Evolutionary conservation across 2,329 filamentous ascomycete genomes (phyloP), one percentile per base, ranked within the genome.

Genomic region (Monosporascus ibericus): DNA sequence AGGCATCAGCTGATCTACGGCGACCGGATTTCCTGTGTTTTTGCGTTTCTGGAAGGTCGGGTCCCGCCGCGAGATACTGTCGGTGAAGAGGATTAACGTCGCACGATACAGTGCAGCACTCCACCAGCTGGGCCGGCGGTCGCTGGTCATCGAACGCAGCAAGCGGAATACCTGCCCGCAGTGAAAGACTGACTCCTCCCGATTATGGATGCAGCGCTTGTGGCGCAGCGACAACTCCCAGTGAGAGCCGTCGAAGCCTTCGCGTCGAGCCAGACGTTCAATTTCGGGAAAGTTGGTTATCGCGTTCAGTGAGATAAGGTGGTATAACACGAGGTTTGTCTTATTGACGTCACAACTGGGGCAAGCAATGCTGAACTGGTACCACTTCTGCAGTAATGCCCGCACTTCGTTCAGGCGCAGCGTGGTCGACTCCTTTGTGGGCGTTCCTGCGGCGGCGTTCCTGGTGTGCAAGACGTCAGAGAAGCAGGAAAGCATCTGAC

Each of bases 41-140:
- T 55, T 57, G n/a, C 54, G 52, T 51, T 63, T 63, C 54, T 70
- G 67, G 57, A 73, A 70, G 57, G 59, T 66, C 25, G 57, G 63
- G 53, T 82, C 76, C 53, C 78, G 72, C 52, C 76, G 74, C 6
- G 72, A 73, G 51, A 86, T 67, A 58, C 81, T 80, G 58, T 86
- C 81, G 2, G 78, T 74, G 84, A 83, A 87, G 2, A 86, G 70
- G 40, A 84, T 77, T 52, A 87, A 70, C 4, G 77, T 77, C 2
- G 78, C 84, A n/a, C 86, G 81, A 64, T 89, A 88, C 40, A 88
- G 72, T 3, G 84, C 85, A 2, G 77, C 80, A n/a, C 82, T 73
- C 85, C 85, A 89, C 86, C 86, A 90, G 38, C 77, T 79, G 6
- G 86, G 86, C 22, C 84, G 78, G 3, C 79, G 74, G 48, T 82